These are phyloP conservation scores for Candida caryicola DNA, from an alignment of 805 yeast species.

Conservation along the genomic window DNA sequence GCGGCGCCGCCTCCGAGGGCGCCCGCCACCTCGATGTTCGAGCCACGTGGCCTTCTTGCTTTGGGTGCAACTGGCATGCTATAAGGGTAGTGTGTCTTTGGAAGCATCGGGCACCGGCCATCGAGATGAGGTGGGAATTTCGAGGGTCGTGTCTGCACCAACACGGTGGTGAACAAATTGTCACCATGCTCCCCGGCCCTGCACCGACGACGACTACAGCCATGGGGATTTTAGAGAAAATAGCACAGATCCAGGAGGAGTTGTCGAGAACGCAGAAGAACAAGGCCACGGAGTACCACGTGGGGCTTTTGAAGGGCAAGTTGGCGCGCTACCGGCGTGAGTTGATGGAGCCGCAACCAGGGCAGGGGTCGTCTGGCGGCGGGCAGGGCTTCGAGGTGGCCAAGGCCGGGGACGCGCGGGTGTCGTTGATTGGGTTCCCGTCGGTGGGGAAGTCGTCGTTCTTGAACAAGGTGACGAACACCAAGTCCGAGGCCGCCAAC, in stretches of 20 bases:
- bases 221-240: constrained; percentile 54
- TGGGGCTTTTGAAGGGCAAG: constrained; percentile 91
- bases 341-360: constrained; percentile 84
- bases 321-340: constrained; percentile 90
- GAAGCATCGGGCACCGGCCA: too few species aligned
- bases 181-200: too few species aligned
- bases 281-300: constrained; percentile 96
- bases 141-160: too few species aligned
- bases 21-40: constrained; percentile 26
- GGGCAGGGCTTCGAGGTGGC: constrained; percentile 93
- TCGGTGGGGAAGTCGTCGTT: constrained; percentile 96
- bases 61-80: constrained; percentile 21
- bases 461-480: constrained; percentile 83
- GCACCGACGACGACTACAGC: too few species aligned
- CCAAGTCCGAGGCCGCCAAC: constrained; percentile 91
- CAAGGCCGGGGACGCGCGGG: constrained; percentile 95
- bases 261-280: constrained; percentile 94
- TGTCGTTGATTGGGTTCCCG: constrained; percentile 93
- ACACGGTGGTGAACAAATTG: too few species aligned
- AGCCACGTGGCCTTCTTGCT: constrained; percentile 15
- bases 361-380: constrained; percentile 64
- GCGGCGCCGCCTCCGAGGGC: constrained; percentile 37
- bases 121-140: too few species aligned
- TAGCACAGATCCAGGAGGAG: constrained; percentile 87
- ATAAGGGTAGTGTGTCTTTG: too few species aligned